These are phyloP conservation scores for Rhynchospora breviuscula DNA, from an alignment of 176 grass and related monocot species.

Conservation along the genomic window DNA sequence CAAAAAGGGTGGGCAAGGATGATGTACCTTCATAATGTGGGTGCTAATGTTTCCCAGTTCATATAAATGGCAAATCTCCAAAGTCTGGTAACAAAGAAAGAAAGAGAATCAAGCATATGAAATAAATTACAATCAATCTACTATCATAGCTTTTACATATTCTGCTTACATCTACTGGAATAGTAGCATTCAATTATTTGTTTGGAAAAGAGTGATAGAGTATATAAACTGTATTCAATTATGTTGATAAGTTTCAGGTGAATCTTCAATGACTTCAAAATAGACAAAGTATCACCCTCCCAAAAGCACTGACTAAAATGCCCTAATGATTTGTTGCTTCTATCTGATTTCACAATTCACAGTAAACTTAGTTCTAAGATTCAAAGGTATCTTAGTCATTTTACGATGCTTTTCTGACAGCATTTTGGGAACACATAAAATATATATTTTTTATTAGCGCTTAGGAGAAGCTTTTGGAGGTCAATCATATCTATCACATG, in stretches of 20 bases:
- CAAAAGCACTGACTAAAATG: not conserved
- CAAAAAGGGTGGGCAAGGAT: not conserved
- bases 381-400: not conserved
- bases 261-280: not conserved
- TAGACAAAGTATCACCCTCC: not conserved
- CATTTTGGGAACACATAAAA: not conserved
- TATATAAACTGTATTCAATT: not conserved
- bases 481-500: constrained; percentile 12
- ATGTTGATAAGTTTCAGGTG: not conserved
- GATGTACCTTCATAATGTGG: constrained; percentile 78
- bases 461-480: constrained; percentile 13
- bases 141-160: not conserved
- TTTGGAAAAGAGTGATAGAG: not conserved
- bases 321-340: not conserved
- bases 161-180: not conserved
- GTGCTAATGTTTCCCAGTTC: constrained; percentile 72
- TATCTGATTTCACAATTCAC: constrained; percentile 6
- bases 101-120: constrained; percentile 4
- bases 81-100: constrained; percentile 54
- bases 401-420: not conserved
- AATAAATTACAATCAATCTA: not conserved
- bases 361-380: not conserved
- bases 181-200: not conserved
- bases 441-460: constrained; percentile 3
- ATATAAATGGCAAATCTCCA: constrained; percentile 86